phyloP scores from a whole-genome alignment of 208 protist species.

The Phytomonas francai region DNA sequence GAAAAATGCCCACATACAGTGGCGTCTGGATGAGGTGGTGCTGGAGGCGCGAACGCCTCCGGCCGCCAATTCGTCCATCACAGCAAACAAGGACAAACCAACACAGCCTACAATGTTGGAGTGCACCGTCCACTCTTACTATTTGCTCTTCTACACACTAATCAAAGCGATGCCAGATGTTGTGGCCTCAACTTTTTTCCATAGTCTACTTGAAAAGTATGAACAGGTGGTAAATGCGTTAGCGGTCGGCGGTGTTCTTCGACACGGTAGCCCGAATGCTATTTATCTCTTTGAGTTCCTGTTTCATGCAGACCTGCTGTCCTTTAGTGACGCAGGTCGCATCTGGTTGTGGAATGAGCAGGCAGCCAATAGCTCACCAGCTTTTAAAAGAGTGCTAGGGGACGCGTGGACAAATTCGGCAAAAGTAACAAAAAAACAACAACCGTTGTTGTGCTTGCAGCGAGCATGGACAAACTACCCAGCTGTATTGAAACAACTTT shows the following conservation, averaged over 20 bases:
- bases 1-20: conserved; percentile 40
- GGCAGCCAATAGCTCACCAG: not conserved
- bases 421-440: not conserved
- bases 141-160: conserved; percentile 23
- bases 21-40: conserved; percentile 30
- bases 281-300: conserved; percentile 42
- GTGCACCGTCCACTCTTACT: conserved; percentile 22
- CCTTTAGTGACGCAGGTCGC: conserved; percentile 13
- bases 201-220: conserved; percentile 34
- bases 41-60: conserved; percentile 12
- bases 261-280: conserved; percentile 16
- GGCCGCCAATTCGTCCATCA: not conserved
- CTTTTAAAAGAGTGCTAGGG: not conserved
- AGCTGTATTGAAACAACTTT: not conserved
- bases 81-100: conserved; percentile 5
- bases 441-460: conserved; percentile 17
- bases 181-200: conserved; percentile 26
- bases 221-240: conserved; percentile 34
- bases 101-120: conserved; percentile 23
- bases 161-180: conserved; percentile 24
- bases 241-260: conserved; percentile 30
- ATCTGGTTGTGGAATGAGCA: conserved; percentile 5
- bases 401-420: not conserved
- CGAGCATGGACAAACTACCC: conserved; percentile 33
- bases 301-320: conserved; percentile 31